These are phyloP conservation scores for Ascocoryne sarcoides DNA, from an alignment of 2,329 filamentous ascomycete species.

Conservation along the genomic window DNA sequence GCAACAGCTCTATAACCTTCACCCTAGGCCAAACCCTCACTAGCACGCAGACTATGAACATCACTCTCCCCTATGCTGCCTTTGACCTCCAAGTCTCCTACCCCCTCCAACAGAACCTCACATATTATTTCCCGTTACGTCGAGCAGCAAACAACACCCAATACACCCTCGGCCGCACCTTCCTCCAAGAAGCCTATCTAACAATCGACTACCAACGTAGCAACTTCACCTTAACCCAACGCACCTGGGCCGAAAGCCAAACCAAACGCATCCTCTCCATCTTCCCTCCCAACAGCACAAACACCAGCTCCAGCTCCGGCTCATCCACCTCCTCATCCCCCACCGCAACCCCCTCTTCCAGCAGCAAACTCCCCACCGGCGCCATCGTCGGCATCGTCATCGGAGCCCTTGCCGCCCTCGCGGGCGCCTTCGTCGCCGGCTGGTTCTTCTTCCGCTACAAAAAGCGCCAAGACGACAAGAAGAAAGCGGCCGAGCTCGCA, in stretches of 20 bases:
- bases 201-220: not conserved
- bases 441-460: not conserved
- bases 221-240: not conserved
- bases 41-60: conserved; percentile 19
- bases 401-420: not conserved
- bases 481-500: not conserved
- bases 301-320: not conserved
- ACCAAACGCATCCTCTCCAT: not conserved
- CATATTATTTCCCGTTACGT: conserved; percentile 30
- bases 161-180: conserved; percentile 30
- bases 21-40: conserved; percentile 20
- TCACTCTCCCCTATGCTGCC: conserved; percentile 29
- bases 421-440: not conserved
- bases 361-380: not conserved
- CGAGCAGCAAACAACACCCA: conserved; percentile 26
- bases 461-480: not conserved
- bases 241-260: too few species aligned
- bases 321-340: not conserved
- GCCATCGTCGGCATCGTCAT: not conserved
- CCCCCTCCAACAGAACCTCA: conserved; percentile 19
- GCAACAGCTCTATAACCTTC: conserved; percentile 29
- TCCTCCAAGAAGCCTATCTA: conserved; percentile 29
- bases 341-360: not conserved
- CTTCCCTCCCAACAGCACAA: not conserved
- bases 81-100: conserved; percentile 30